phyloP scores from a whole-genome alignment of 163 green algal species.

The Coccomyxa subellipsoidea region DNA sequence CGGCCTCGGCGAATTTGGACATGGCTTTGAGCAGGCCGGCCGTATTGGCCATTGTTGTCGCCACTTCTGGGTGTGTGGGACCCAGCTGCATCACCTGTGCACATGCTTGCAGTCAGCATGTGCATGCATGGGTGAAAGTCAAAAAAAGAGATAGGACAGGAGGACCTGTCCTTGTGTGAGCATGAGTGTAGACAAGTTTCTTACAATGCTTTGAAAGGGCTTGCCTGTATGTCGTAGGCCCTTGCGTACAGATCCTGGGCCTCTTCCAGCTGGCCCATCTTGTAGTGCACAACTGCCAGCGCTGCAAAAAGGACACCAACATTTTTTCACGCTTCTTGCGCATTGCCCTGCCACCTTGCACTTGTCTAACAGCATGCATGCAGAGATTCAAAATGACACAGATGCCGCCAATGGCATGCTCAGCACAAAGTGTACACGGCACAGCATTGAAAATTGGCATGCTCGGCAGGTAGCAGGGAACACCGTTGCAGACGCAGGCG shows the following conservation, averaged over 20 bases:
- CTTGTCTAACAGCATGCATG: too few relatives aligned
- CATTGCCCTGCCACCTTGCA: too few relatives aligned
- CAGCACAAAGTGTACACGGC: neutral
- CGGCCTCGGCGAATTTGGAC: constrained; percentile 27
- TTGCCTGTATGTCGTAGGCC: constrained; percentile 28
- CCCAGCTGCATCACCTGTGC: constrained; percentile 22
- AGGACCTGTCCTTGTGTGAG: too few relatives aligned
- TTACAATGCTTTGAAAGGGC: too few relatives aligned
- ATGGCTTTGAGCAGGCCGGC: constrained; percentile 32
- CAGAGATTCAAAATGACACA: too few relatives aligned
- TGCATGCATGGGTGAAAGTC: constrained; percentile 8
- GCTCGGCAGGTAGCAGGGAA: neutral
- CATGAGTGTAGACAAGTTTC: too few relatives aligned
- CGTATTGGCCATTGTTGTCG: constrained; percentile 31
- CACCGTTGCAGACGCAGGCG: constrained; percentile 28
- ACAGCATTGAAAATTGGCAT: neutral
- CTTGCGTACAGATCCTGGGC: constrained; percentile 31
- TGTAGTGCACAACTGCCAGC: constrained; percentile 28
- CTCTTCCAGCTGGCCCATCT: constrained; percentile 20
- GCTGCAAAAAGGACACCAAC: constrained; percentile 9
- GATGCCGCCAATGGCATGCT: too few relatives aligned
- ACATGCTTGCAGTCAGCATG: constrained; percentile 19
- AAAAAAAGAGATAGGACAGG: neutral
- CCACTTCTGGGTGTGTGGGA: constrained; percentile 26
- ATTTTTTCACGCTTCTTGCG: too few relatives aligned